These are phyloP conservation scores for Diaporthe sp. DNA, from an alignment of 2,329 filamentous ascomycete genomes.

Conservation along the genomic window DNA sequence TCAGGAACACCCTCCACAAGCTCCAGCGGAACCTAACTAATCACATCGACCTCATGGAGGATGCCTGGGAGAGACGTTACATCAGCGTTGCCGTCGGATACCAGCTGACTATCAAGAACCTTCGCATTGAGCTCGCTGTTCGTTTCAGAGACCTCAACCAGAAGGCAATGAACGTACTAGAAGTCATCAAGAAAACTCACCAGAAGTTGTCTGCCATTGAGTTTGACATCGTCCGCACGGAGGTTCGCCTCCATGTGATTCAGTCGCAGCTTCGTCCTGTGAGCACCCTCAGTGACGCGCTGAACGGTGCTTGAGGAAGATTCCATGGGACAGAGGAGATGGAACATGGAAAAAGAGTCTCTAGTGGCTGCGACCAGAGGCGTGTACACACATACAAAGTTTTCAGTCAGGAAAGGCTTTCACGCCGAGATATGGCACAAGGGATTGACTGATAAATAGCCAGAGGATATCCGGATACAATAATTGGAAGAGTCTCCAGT, in stretches of 20 bases:
- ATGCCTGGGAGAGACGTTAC: background rate
- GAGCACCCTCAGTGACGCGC: background rate
- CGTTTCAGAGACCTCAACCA: background rate
- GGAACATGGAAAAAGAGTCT: background rate
- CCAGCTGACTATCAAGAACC: background rate
- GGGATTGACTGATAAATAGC: background rate
- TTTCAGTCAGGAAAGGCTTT: background rate
- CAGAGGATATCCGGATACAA: background rate
- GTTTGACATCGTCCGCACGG: background rate
- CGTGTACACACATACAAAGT: background rate
- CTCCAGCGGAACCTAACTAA: background rate
- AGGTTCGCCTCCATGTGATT: background rate
- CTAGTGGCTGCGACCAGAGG: background rate
- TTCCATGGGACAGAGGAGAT: fast-evolving
- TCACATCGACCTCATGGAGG: background rate
- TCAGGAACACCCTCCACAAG: background rate
- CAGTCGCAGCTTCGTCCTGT: background rate
- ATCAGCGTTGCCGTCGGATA: background rate
- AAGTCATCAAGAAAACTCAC: background rate
- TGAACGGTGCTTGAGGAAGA: background rate
- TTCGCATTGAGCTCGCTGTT: background rate
- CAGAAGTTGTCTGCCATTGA: background rate
- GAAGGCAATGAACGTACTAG: background rate
- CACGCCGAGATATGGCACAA: too few species aligned
- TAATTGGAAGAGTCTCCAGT: background rate